Evolutionary conservation across 768 basidiomycete species (phyloP), one percentile per base, ranked within the genome.

Genomic region (Leccinum aurantiacum): DNA sequence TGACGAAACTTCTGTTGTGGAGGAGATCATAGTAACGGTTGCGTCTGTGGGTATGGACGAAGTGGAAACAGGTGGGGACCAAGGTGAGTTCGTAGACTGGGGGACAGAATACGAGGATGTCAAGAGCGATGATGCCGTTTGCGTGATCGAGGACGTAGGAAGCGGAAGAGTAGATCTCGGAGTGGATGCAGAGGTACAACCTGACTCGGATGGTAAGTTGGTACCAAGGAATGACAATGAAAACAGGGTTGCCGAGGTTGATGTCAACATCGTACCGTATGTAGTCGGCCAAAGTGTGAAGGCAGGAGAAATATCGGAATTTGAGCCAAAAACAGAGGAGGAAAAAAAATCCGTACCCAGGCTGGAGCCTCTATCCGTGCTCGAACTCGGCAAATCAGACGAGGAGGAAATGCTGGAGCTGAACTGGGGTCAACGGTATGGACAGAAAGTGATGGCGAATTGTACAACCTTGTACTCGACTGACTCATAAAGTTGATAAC

Each of bases 341-440:
- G 50, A 48, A 27, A 54, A 56, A 44, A 54, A 33, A 65, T 60
- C 59, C 69, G 53, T 65, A 71, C 69, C 63, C 63, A 46, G 22
- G 46, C 54, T 70, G 24, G 63, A 37, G 38, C 31, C 35, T 29
- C 61, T 53, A 37, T 56, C 38, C 25, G 59, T 64, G 22, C 54
- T 56, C 8, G n/a, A 22, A n/a, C 38, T 29, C 6, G 52, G 46
- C 5, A 35, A 50, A 17, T 46, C 53, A 19, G 56, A 37, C 11
- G 33, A 33, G 1, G 33, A 33, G 33, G 60, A 49, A 38, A 27
- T 35, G 14, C 65, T 65, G 31, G 24, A 51, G 54, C 19, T 33
- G 11, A 33, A 33, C 11, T 13, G 33, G 27, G 19, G 37, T 71
- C 22, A 69, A 50, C 41, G 3, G 22, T 22, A 49, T 9, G 29